Percentiles rank a stretch among this genome's conserved stretches.
Conservation (phyloP, 345 rosid species). For the Eucalyptus pumila region DNA sequence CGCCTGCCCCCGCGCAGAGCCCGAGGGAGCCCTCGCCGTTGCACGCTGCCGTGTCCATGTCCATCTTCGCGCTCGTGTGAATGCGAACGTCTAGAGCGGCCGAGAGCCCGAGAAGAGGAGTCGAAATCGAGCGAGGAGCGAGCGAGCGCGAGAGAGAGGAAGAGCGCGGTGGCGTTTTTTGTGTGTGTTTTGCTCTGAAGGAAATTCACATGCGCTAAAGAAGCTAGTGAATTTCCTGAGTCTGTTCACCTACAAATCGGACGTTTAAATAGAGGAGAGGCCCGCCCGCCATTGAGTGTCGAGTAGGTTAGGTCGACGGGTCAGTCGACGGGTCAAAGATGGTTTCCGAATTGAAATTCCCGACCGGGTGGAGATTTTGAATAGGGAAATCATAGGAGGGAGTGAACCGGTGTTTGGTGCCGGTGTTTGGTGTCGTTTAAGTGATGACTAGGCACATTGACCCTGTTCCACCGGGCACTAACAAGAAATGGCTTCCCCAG, state of each 20-base stretch:
- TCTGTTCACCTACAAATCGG: neutral
- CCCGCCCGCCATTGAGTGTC: neutral
- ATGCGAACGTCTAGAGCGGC: too few species aligned
- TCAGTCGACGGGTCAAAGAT: neutral
- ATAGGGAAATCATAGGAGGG: neutral
- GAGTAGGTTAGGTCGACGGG: conserved; percentile 26
- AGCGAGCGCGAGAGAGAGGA: too few species aligned
- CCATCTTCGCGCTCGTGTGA: too few species aligned
- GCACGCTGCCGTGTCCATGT: too few species aligned
- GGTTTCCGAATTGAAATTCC: neutral
- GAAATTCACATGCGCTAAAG: too few species aligned
- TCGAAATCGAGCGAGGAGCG: too few species aligned
- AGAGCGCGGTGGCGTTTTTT: too few species aligned
- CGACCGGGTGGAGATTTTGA: neutral
- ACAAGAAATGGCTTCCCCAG: neutral
- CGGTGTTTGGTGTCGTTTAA: neutral
- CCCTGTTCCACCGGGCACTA: neutral
- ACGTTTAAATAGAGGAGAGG: conserved; percentile 6
- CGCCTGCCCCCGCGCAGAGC: too few species aligned
- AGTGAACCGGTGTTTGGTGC: too few species aligned
- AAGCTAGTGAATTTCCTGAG: conserved; percentile 24
- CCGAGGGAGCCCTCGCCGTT: too few species aligned
- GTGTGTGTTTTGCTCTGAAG: neutral
- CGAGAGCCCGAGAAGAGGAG: too few species aligned
- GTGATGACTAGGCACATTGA: neutral